Conservation (phyloP, 1,139 yeast species). For the Candida sp. region DNA sequence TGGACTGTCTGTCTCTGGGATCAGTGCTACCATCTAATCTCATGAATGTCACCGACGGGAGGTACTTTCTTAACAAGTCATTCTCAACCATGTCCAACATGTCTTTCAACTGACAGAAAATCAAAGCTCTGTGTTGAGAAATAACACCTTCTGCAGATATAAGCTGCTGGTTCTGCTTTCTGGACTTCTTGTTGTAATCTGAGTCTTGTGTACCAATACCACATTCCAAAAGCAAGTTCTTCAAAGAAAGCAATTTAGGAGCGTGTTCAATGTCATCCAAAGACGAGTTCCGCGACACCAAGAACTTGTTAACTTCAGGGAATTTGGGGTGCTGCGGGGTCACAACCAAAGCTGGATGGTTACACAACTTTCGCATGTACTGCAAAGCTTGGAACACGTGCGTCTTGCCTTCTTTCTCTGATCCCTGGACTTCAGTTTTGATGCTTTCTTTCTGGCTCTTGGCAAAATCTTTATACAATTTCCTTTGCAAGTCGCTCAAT, state of each 20-base stretch:
- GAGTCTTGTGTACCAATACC: slow-evolving; percentile 81
- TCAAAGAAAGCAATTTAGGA: slow-evolving; percentile 86
- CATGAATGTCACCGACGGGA: slow-evolving; percentile 95
- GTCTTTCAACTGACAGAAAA: slow-evolving; percentile 96
- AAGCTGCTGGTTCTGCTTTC: slow-evolving; percentile 37
- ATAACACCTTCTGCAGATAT: slow-evolving; percentile 72
- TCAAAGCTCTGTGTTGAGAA: slow-evolving; percentile 93
- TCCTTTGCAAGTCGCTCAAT: slow-evolving; percentile 87
- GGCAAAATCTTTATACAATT: slow-evolving; percentile 90
- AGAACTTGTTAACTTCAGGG: slow-evolving; percentile 61
- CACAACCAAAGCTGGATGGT: slow-evolving; percentile 95
- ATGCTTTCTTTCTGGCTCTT: slow-evolving; percentile 80
- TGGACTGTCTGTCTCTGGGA: slow-evolving; percentile 88
- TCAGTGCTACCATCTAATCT: slow-evolving; percentile 96
- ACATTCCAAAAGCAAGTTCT: slow-evolving; percentile 85
- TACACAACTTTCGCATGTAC: slow-evolving; percentile 96
- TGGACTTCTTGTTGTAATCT: slow-evolving; percentile 35
- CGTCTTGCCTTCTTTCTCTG: slow-evolving; percentile 64
- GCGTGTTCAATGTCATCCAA: slow-evolving; percentile 82
- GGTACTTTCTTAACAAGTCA: slow-evolving; percentile 77
- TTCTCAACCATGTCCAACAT: slow-evolving; percentile 98
- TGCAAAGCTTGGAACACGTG: slow-evolving; percentile 98
- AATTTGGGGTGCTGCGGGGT: slow-evolving; percentile 87
- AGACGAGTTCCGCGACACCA: slow-evolving; percentile 61
- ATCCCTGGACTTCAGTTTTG: slow-evolving; percentile 57